Evolutionary conservation across 768 basidiomycete genomes (phyloP).

Genomic region (Xerocomus brunneocitrinus): DNA sequence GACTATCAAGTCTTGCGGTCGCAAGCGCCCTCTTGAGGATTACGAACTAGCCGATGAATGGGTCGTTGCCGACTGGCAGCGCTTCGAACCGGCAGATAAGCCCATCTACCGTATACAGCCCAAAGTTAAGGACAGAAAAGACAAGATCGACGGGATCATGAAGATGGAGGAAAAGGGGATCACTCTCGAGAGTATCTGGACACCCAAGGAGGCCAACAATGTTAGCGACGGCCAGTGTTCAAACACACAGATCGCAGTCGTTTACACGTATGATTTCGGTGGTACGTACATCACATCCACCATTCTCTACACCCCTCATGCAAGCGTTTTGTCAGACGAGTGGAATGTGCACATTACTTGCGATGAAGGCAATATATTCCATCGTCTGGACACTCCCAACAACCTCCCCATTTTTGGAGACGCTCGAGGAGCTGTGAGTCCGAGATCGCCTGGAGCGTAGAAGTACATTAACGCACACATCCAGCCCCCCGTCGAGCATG

Average conservation of each 20-base stretch:
- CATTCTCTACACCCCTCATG: not conserved
- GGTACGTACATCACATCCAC: conserved; percentile 3
- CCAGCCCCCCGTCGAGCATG: conserved; percentile 24
- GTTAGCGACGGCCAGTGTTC: conserved; percentile 23
- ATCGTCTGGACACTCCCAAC: conserved; percentile 6
- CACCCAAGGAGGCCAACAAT: conserved; percentile 14
- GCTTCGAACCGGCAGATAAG: conserved; percentile 9
- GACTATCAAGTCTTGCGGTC: conserved; percentile 23
- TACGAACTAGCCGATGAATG: conserved; percentile 8
- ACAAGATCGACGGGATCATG: conserved; percentile 8
- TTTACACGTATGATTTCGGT: conserved; percentile 22
- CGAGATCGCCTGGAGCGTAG: not conserved
- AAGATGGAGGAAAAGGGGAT: conserved; percentile 20
- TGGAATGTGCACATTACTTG: conserved; percentile 29
- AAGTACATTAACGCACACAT: not conserved
- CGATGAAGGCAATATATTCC: conserved; percentile 10
- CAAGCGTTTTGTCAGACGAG: conserved; percentile 10
- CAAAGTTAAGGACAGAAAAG: conserved; percentile 7
- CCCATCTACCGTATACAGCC: conserved; percentile 18
- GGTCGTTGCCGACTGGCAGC: conserved; percentile 11
- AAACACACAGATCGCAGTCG: conserved; percentile 20
- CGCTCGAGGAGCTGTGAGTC: conserved; percentile 22
- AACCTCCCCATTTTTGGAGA: conserved; percentile 18
- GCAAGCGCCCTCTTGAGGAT: conserved; percentile 15
- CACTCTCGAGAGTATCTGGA: conserved; percentile 25